These are phyloP conservation scores for Nitzschia sp. DNA, from an alignment of 108 stramenopile genomes.

Conservation along the genomic window DNA sequence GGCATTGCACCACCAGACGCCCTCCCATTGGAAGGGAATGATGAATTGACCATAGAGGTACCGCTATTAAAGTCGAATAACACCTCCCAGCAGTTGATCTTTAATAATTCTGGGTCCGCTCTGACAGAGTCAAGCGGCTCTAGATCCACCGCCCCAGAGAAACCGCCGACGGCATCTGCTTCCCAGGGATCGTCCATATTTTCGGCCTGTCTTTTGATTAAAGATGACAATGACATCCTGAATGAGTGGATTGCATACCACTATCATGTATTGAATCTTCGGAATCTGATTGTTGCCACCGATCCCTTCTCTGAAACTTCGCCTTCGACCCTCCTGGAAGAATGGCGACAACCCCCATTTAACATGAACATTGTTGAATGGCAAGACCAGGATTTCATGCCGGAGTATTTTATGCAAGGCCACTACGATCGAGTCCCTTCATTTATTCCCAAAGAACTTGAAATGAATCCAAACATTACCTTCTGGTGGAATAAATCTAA, in stretches of 20 bases:
- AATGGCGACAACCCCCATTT: neutral
- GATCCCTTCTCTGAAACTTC: slow-evolving; percentile 14
- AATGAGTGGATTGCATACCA: slow-evolving; percentile 65
- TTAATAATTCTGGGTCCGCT: too few species aligned
- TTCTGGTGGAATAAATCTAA: neutral
- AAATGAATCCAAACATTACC: neutral
- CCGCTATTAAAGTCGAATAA: too few species aligned
- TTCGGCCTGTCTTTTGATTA: slow-evolving; percentile 41
- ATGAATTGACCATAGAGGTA: too few species aligned
- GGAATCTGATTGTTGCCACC: slow-evolving; percentile 33
- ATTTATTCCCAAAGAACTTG: neutral
- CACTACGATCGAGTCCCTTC: slow-evolving; percentile 10
- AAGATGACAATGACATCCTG: slow-evolving; percentile 47
- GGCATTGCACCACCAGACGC: too few species aligned
- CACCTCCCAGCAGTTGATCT: too few species aligned
- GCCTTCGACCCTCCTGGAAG: slow-evolving; percentile 4
- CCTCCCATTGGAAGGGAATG: too few species aligned
- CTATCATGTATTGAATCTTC: slow-evolving; percentile 36
- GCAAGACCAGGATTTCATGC: slow-evolving; percentile 41
- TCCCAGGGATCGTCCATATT: neutral
- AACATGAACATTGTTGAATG: slow-evolving; percentile 17
- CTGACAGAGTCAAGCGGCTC: too few species aligned
- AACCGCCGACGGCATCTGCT: neutral
- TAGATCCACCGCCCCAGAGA: too few species aligned
- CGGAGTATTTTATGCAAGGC: slow-evolving; percentile 31